Evolutionary conservation across 139 green algal genomes (phyloP).

Genomic region (Chlamydomonas urium): DNA sequence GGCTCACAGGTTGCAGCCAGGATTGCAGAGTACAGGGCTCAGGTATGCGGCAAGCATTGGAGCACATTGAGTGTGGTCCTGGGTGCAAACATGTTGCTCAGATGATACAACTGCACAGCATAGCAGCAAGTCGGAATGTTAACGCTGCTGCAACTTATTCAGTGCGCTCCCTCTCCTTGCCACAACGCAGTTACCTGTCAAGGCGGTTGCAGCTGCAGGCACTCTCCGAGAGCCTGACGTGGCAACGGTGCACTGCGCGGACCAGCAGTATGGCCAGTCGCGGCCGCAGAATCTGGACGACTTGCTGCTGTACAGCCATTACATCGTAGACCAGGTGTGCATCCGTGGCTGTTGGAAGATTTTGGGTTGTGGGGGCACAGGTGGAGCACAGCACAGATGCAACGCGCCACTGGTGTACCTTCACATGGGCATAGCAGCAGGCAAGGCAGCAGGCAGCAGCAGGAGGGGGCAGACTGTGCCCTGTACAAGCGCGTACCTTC

Average conservation of each 20-base stretch:
- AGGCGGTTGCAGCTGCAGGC: neutral
- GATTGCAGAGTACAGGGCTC: conserved; percentile 27
- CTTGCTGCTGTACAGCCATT: conserved; percentile 36
- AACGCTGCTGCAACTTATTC: neutral
- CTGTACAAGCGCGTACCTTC: no score
- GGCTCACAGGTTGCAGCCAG: conserved; percentile 16
- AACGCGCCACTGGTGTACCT: neutral
- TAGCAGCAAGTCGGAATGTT: neutral
- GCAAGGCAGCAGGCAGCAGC: no score
- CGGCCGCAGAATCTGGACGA: conserved; percentile 9
- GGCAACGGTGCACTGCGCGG: neutral
- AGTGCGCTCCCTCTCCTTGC: no score
- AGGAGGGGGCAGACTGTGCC: no score
- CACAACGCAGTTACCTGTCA: neutral
- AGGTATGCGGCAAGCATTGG: neutral
- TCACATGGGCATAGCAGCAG: neutral
- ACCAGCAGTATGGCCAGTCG: neutral
- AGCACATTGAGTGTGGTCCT: neutral
- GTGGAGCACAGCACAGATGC: neutral
- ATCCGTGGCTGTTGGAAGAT: neutral
- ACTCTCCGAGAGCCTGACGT: neutral
- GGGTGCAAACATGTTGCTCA: neutral
- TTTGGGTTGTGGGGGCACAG: neutral
- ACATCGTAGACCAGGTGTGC: conserved; percentile 32
- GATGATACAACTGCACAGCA: neutral